Evolutionary conservation across 2,329 filamentous ascomycete species (phyloP).

Genomic region (Pseudogymnoascus sp.): DNA sequence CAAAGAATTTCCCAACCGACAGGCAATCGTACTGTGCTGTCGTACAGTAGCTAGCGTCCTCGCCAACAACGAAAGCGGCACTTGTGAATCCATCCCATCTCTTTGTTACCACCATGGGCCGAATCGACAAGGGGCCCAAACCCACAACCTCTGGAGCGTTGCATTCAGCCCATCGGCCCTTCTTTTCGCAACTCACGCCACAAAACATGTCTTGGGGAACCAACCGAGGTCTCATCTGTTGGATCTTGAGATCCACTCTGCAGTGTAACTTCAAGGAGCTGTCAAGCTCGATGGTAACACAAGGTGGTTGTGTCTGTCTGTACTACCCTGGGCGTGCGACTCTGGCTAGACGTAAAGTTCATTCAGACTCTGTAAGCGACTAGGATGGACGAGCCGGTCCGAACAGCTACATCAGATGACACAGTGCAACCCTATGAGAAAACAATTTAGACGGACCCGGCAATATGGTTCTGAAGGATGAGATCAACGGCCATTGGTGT

Average conservation of each 20-base stretch:
- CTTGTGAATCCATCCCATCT: not conserved
- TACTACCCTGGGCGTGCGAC: not conserved
- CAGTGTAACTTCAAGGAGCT: not conserved
- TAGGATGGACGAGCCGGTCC: not conserved
- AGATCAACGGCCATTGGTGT: not conserved
- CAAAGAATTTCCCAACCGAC: not conserved
- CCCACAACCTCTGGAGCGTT: not conserved
- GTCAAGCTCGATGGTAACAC: not conserved
- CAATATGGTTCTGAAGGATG: not conserved
- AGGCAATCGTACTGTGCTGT: not conserved
- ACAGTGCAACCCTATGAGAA: not conserved
- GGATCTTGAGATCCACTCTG: not conserved
- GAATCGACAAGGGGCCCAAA: not conserved
- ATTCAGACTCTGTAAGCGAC: not conserved
- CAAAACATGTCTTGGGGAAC: not conserved
- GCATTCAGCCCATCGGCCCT: not conserved
- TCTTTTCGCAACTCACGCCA: not conserved
- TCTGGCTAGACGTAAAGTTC: not conserved
- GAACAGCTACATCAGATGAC: not conserved
- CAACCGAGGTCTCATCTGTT: not conserved
- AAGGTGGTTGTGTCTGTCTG: not conserved
- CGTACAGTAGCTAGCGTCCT: not conserved
- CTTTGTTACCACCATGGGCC: not conserved
- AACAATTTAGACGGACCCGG: not conserved
- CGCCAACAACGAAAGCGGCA: not conserved